Conservation (phyloP, 2,329 filamentous ascomycete genomes). For the Colletotrichum costaricense region DNA sequence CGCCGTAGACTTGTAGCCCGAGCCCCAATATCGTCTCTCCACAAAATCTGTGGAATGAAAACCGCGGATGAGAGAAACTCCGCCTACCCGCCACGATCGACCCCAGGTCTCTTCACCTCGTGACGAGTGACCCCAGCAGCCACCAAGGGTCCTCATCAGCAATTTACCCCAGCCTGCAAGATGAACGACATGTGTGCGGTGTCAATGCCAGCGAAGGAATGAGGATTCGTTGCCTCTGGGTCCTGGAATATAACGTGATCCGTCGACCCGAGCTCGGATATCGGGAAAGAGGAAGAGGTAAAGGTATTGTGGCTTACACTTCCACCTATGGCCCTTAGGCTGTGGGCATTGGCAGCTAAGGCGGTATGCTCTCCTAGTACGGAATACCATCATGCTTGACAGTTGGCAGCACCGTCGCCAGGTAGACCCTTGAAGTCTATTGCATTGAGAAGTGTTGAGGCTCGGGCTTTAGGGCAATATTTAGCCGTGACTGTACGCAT, state of each 20-base stretch:
- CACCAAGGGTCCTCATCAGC: conserved; percentile 7
- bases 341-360: background rate
- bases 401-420: background rate
- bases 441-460: conserved; percentile 2
- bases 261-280: conserved; percentile 14
- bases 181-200: conserved; percentile 6
- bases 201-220: background rate
- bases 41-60: conserved; percentile 4
- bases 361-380: background rate
- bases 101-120: conserved; percentile 1
- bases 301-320: background rate
- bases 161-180: conserved; percentile 7
- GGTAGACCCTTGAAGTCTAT: conserved; percentile 3
- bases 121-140: background rate
- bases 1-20: conserved; percentile 30
- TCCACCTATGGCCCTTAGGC: background rate
- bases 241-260: conserved; percentile 1
- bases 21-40: conserved; percentile 25
- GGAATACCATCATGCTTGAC: background rate
- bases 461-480: background rate
- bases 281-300: conserved; percentile 10
- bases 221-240: conserved; percentile 4
- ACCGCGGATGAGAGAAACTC: conserved; percentile 21
- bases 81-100: conserved; percentile 17
- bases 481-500: background rate